Base-by-base conservation (phyloP, 768 basidiomycete genomes). In the Gymnopilus dilepis region DNA sequence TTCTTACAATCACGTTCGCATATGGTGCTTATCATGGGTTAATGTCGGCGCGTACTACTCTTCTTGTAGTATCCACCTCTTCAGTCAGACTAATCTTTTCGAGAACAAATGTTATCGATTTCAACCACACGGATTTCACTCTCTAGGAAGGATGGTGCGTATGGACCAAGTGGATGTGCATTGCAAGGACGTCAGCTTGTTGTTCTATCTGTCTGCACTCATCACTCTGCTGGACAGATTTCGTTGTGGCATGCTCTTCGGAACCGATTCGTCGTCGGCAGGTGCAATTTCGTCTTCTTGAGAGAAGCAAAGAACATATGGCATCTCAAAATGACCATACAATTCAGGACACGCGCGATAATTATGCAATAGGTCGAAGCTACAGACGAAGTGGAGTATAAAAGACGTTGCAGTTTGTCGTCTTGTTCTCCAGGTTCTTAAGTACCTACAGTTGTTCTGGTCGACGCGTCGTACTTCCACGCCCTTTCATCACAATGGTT, bases 401-500 rank as follows among this genome's bases (percentile, higher is more conserved):
- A 54, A 54, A 38, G 37, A 54, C 17, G 52, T 15, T 6, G 22
- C 3, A 8, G 26, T 40, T 40, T n/a, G 11, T 40, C n/a, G 34
- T 12, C 24, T 11, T 37, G 22, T 54, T 40, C 52, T 40, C 13
- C 37, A 54, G 52, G 52, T 54, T 54, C 37, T 54, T 37, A 24
- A 37, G 37, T 19, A 54, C 52, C 52, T 54, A 54, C 38, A 26
- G 37, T 24, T 40, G 11, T 51, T 52, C n/a, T 52, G 12, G 51
- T 50, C 33, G 52, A 38, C 52, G 3, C 33, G 19, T 11, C 52
- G 12, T 40, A 34, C 51, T 17, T 24, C 34, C 2, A 7, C 26
- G 7, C 40, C 22, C 52, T 26, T 28, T 38, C 56, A 55, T 28
- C 54, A 64, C 54, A 47, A 64, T 59, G 63, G 51, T 64, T 48